phyloP scores from a whole-genome alignment of 164 flowering plant genomes.

The Magnolia sinica region DNA sequence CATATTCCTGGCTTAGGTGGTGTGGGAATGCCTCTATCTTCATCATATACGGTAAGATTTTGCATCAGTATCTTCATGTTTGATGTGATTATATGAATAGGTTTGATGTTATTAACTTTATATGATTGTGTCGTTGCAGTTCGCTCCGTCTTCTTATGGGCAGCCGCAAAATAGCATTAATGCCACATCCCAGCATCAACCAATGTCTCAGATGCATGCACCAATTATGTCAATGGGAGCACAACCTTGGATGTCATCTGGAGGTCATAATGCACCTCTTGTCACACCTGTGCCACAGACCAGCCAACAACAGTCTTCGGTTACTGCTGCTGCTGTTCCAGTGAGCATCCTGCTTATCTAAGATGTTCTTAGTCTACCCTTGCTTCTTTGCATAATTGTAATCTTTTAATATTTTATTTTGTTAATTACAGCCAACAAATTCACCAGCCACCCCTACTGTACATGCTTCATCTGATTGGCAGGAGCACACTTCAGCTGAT shows the following conservation, averaged over 20 bases:
- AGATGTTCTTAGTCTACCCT: neutral
- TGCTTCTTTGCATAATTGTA: neutral
- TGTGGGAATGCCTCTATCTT: slow-evolving; percentile 52
- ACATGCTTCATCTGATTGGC: slow-evolving; percentile 84
- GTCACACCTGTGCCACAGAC: slow-evolving; percentile 42
- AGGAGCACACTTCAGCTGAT: slow-evolving; percentile 82
- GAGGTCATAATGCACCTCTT: slow-evolving; percentile 39
- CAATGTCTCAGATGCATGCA: slow-evolving; percentile 55
- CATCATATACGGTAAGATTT: slow-evolving; percentile 68
- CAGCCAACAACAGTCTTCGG: slow-evolving; percentile 44
- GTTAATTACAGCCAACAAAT: slow-evolving; percentile 33
- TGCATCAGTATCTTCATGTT: neutral
- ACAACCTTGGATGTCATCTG: slow-evolving; percentile 68
- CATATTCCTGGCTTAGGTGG: slow-evolving; percentile 50
- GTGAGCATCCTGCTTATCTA: slow-evolving; percentile 24
- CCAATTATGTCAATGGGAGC: slow-evolving; percentile 35
- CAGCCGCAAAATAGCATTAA: slow-evolving; percentile 47
- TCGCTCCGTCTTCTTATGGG: slow-evolving; percentile 41
- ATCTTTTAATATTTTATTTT: neutral
- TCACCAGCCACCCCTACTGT: slow-evolving; percentile 29
- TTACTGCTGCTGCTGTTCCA: slow-evolving; percentile 25
- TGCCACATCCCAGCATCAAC: slow-evolving; percentile 53
- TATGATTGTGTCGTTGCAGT: slow-evolving; percentile 34
- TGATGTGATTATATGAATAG: neutral
- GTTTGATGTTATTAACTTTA: slow-evolving; percentile 1